These are phyloP conservation scores for Trichoderma erinaceum DNA, from an alignment of 495 filamentous ascomycete genomes.

Conservation along the genomic window DNA sequence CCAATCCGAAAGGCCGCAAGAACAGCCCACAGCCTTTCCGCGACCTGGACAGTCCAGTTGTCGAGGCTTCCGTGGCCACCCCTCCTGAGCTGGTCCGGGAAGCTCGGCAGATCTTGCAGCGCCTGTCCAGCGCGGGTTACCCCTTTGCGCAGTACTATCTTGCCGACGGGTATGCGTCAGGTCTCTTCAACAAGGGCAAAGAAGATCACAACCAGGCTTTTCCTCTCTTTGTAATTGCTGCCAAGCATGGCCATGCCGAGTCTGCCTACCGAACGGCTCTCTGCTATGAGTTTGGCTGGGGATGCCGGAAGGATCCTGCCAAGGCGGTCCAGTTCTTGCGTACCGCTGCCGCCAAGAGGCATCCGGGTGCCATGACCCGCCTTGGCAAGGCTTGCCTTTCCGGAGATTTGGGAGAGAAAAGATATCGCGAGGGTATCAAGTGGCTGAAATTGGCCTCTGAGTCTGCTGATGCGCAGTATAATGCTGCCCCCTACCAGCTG, in stretches of 20 bases:
- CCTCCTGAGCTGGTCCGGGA: conserved; percentile 72
- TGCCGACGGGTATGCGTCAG: conserved; percentile 87
- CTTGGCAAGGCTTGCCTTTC: conserved; percentile 84
- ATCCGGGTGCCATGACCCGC: conserved; percentile 90
- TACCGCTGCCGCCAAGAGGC: conserved; percentile 82
- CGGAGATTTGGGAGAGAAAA: conserved; percentile 78
- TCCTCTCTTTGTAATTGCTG: conserved; percentile 82
- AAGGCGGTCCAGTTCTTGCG: conserved; percentile 94
- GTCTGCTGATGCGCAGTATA: conserved; percentile 84
- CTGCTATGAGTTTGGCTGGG: conserved; percentile 98
- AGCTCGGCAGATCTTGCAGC: conserved; percentile 80
- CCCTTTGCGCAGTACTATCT: conserved; percentile 98
- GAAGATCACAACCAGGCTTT: conserved; percentile 88
- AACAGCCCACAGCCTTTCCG: conserved; percentile 37
- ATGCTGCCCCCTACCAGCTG: conserved; percentile 85
- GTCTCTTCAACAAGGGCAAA: conserved; percentile 87
- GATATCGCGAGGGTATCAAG: conserved; percentile 89
- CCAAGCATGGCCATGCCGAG: conserved; percentile 96
- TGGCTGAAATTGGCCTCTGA: conserved; percentile 95
- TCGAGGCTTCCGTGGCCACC: conserved; percentile 41
- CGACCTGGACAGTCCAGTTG: conserved; percentile 36
- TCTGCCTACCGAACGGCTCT: conserved; percentile 88
- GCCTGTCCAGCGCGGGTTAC: conserved; percentile 76
- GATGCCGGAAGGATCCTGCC: conserved; percentile 74
- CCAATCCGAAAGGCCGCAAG: conserved; percentile 34